A percentile compares a stretch with the other conserved stretches of the same genome.
These are phyloP conservation scores for Rubia occidens DNA, from an alignment of 305 asterid species.

Conservation along the genomic window DNA sequence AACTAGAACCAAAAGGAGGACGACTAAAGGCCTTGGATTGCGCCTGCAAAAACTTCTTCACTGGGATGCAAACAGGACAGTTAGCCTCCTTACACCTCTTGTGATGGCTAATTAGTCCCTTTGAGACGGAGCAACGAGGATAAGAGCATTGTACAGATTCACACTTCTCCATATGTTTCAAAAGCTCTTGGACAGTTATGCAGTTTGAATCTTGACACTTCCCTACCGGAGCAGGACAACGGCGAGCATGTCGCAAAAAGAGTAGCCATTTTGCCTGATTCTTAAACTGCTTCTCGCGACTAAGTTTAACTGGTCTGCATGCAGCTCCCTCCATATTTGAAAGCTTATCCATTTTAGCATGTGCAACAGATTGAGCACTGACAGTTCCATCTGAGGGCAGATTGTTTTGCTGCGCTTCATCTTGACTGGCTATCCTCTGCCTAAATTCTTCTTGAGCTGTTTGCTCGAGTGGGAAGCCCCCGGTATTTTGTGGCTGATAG, in stretches of 20 bases:
- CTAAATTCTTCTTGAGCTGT: conserved; percentile 49
- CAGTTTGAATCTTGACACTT: conserved; percentile 65
- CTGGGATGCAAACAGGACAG: conserved; percentile 91
- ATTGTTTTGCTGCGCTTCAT: conserved; percentile 62
- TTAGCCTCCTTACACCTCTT: conserved; percentile 48
- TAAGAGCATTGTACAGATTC: conserved; percentile 36
- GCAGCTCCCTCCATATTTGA: conserved; percentile 29
- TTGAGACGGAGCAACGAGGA: conserved; percentile 59
- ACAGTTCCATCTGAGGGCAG: conserved; percentile 60
- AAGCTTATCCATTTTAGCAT: conserved; percentile 42
- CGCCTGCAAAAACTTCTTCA: conserved; percentile 48
- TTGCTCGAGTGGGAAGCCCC: conserved; percentile 37
- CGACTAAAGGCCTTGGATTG: conserved; percentile 42
- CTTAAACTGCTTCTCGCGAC: conserved; percentile 46
- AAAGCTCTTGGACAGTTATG: conserved; percentile 49
- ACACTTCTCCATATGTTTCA: conserved; percentile 65
- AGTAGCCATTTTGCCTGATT: conserved; percentile 78
- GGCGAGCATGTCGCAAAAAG: conserved; percentile 81
- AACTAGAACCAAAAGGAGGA: conserved; percentile 37
- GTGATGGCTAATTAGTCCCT: conserved; percentile 44
- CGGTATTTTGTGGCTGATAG: conserved; percentile 44
- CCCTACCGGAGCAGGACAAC: conserved; percentile 73
- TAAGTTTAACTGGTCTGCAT: conserved; percentile 34
- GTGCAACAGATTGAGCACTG: conserved; percentile 42
- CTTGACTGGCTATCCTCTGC: conserved; percentile 53